Evolutionary conservation across 2,329 filamentous ascomycete species (phyloP), one percentile per base, ranked within the genome.

Genomic region (Colletotrichum sp.): DNA sequence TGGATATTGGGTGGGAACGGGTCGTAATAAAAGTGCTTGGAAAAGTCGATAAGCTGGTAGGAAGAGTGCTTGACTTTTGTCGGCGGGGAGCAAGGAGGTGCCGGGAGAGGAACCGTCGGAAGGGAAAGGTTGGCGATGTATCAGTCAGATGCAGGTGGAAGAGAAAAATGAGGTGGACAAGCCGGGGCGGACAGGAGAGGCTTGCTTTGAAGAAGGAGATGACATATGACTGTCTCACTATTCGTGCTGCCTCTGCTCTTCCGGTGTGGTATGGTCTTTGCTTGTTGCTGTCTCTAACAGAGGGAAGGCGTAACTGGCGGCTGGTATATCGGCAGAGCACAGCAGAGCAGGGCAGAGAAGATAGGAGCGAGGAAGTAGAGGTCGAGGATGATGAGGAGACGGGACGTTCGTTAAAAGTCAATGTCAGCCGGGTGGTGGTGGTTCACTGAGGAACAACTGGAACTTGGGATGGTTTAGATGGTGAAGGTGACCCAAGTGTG

Each of bases 1-100:
- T 74, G 74, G 74, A 74, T 59, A 62, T 63, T n/a, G 26, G 24
- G 71, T 69, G 74, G 73, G 65, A 74, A 69, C 49, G 39, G 59
- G 65, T 57, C 59, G 74, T 74, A 68, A 28, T 64, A 76, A 65
- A 68, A 60, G 59, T 63, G 60, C 55, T 76, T 49, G 57, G 15
- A 55, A n/a, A 49, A 34, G 16, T 59, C n/a, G 36, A 18, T 24
- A 26, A 59, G 34, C 49, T 26, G 18, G 44, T 24, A 59, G 55
- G 9, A 8, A 44, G 32, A 32, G 21, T 60, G 57, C 36, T 26
- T 65, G 49, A 39, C 34, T 55, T 66, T n/a, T 30, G 18, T n/a
- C 30, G 57, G 65, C 9, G n/a, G 44, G 6, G n/a, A 52, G 39
- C 70, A 65, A 69, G 70, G 57, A 65, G 15, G 68, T 69, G 44